Base-by-base conservation (phyloP, 2,329 filamentous ascomycete genomes). In the Arachnopeziza araneosa region DNA sequence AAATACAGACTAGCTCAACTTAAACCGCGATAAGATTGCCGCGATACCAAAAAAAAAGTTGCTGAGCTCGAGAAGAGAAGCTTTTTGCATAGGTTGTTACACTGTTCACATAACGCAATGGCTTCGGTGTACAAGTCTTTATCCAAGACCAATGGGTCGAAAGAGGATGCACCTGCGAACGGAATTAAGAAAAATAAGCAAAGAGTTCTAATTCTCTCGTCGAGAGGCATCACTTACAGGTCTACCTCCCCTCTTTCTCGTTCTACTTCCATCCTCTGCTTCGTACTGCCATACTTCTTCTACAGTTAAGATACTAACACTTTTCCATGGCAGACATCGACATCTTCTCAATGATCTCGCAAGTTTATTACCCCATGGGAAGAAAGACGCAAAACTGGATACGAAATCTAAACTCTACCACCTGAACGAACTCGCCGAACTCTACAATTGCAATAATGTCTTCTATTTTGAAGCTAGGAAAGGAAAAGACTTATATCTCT, bases 391-490 rank as follows among this genome's bases (percentile, higher is more conserved):
- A 69, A 99, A 99, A 77, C 90, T 97, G 67, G 95, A 99, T 75
- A 95, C 91, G 57, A 98, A 98, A 78, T 93, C 90, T 48, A 92
- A 95, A 79, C 82, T 92, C 68, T 83, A 86, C 82, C 80, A 89
- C 73, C 83, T 96, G 56, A 95, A 95, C 77, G 90, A 93, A 70
- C 71, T 79, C 50, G 71, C 78, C 69, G 85, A 88, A 66, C 82
- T 96, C 30, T 95, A 96, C 80, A 96, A 95, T 73, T 96, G 91
- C 83, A 96, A 96, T 78, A 93, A 96, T 73, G 85, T 95, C 60
- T 83, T 97, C 63, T 99, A 96, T 78, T 96, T 97, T 73, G 93
- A 99, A 78, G 93, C 93, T 52, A 83, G 93, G 62, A 99, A 98
- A 76, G 90, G 89, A 61, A 88, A 96, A 76, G 95, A 98, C 79